Base-by-base conservation (phyloP, 345 rosid genomes). In the Camelina sativa region DNA sequence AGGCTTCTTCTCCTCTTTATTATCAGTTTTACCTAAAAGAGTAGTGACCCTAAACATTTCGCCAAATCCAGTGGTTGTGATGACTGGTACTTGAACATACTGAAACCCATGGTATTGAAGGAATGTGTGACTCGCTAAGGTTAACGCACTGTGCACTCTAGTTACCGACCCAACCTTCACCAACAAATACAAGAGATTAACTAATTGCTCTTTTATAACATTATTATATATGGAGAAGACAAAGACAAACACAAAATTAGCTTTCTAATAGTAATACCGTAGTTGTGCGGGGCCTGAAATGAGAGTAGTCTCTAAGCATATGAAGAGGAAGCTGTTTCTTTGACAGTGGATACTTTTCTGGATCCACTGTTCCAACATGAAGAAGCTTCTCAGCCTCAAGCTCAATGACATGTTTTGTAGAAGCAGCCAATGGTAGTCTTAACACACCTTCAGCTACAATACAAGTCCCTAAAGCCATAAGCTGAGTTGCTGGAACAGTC, bases 231-330 rank as follows among this genome's bases (percentile, higher is more conserved):
- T 20, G 22, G 22, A 20, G 22, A 20, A 20, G 22, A 20, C 22
- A 20, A 20, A 20, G 22, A 20, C 22, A 20, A 20, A 20, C 22
- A 20, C 22, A 20, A 20, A 20, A 20, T 20, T 20, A 20, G 22
- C 22, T 20, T 1, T 20, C 22, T 20, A 25, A 23, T 25, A 25
- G 28, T 37, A 1, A 67, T 81, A 93, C 97, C 57, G 93, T 91
- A 28, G 95, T 88, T 32, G 98, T 90, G 17, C 97, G 90, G 5
- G 96, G 89, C 41, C 96, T 85, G 82, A 94, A 87, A 78, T 94
- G 98, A 52, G 92, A 48, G 70, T 17, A 85, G 51, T 85, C 88
- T 79, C 97, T 85, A 35, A 91, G 69, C 62, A 44, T 64, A 55
- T 91, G 93, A 6, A 91, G 75, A 32, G 97, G 93, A 69, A 94